A percentile compares a stretch with the other conserved stretches of the same genome.
phyloP scores from a whole-genome alignment of 495 filamentous ascomycete species.

The Trichocladium antarcticum region DNA sequence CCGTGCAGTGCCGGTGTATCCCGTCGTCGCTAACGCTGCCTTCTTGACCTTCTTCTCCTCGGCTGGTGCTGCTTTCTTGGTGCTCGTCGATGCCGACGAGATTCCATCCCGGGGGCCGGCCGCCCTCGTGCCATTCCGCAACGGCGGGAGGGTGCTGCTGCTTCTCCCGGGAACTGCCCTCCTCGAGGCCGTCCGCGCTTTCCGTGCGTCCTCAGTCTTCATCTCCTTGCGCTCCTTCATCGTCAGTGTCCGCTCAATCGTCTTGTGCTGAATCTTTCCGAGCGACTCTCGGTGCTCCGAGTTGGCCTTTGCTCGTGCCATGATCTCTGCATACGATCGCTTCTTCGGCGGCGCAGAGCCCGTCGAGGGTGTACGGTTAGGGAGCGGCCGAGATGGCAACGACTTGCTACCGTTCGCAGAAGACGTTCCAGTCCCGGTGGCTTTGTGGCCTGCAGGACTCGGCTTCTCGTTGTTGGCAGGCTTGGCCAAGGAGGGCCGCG shows the following conservation, averaged over 20 bases:
- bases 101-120: constrained; percentile 13
- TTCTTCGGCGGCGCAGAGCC: constrained; percentile 45
- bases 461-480: neutral
- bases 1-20: constrained; percentile 46
- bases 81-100: constrained; percentile 2
- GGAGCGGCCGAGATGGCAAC: constrained; percentile 12
- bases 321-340: constrained; percentile 55
- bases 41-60: constrained; percentile 48
- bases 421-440: neutral
- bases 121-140: constrained; percentile 10
- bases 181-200: constrained; percentile 11
- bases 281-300: constrained; percentile 37
- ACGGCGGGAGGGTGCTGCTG: constrained; percentile 12
- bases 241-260: constrained; percentile 32
- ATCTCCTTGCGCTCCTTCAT: constrained; percentile 40
- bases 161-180: constrained; percentile 12
- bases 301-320: constrained; percentile 51
- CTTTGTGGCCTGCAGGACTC: neutral
- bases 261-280: constrained; percentile 47
- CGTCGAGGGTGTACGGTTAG: constrained; percentile 10
- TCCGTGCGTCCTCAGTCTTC: constrained; percentile 27
- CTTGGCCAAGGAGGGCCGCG: constrained; percentile 4
- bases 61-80: constrained; percentile 12
- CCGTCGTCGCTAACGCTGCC: constrained; percentile 44
- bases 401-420: constrained; percentile 5